Conservation (phyloP, 768 basidiomycete genomes). For the Pluteus cervinus region DNA sequence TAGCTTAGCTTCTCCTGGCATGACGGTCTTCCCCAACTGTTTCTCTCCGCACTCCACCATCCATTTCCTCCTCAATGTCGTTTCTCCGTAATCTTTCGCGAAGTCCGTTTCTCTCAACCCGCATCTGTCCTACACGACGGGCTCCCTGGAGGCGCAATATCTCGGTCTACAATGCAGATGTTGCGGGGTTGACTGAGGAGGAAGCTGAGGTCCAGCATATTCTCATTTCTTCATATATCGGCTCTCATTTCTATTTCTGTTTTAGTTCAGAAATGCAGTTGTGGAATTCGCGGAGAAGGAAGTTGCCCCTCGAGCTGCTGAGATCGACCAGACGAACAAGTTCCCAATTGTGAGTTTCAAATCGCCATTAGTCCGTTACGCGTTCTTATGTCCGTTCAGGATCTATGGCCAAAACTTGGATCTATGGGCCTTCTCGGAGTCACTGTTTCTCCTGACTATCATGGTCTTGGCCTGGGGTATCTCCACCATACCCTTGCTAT, state of each 20-base stretch:
- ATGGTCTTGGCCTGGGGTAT: constrained; percentile 82
- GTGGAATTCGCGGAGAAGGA: constrained; percentile 77
- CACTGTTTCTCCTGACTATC: constrained; percentile 75
- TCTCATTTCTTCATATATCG: constrained; percentile 1
- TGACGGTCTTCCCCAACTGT: not conserved
- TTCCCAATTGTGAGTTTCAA: constrained; percentile 58
- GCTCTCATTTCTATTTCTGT: not conserved
- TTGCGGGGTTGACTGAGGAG: constrained; percentile 75
- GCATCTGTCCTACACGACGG: too few species aligned
- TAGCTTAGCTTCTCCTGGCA: not conserved
- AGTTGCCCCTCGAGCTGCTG: constrained; percentile 78
- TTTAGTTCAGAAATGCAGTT: constrained; percentile 77
- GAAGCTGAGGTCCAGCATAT: constrained; percentile 60
- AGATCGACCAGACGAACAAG: constrained; percentile 81
- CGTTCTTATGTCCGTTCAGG: constrained; percentile 32
- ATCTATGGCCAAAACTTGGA: constrained; percentile 85
- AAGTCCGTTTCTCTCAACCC: constrained; percentile 1
- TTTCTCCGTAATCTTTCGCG: constrained; percentile 5
- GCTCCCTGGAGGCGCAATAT: constrained; percentile 24
- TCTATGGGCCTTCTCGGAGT: constrained; percentile 89
- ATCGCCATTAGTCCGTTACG: constrained; percentile 1
- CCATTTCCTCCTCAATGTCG: constrained; percentile 4
- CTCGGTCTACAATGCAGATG: constrained; percentile 64
- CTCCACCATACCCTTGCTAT: constrained; percentile 87
- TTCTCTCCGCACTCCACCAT: not conserved